Percentiles rank a stretch among this genome's conserved stretches.
Conservation (phyloP, 2,329 filamentous ascomycete species). For the Trichocomaceae sp. region DNA sequence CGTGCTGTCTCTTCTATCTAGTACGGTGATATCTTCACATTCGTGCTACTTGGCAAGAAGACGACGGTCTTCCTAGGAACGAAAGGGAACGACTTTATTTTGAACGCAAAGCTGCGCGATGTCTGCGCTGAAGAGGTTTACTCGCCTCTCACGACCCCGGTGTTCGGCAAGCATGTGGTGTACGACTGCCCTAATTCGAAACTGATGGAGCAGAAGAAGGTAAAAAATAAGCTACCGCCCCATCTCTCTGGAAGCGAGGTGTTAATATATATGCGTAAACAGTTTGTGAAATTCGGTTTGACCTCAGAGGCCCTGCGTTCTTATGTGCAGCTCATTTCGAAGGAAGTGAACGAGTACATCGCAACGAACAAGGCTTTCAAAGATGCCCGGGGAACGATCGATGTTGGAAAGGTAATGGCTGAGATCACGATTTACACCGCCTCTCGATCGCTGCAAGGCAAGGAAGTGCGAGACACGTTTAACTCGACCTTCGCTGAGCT, state of each 20-base stretch:
- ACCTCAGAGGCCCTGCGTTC: conserved; percentile 54
- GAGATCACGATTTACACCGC: conserved; percentile 80
- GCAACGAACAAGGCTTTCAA: conserved; percentile 51
- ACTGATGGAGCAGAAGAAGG: conserved; percentile 94
- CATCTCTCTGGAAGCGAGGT: neutral
- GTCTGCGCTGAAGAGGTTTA: conserved; percentile 90
- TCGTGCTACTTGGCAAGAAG: conserved; percentile 78
- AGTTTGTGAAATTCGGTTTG: conserved; percentile 59
- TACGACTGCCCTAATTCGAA: conserved; percentile 90
- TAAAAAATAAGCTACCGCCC: conserved; percentile 26
- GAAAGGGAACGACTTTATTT: conserved; percentile 82
- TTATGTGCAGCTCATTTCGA: conserved; percentile 72
- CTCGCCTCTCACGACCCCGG: conserved; percentile 61
- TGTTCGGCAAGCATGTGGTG: conserved; percentile 78
- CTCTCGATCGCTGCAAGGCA: conserved; percentile 65
- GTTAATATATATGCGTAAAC: conserved; percentile 8
- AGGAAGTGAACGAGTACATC: conserved; percentile 61
- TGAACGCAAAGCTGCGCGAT: conserved; percentile 86
- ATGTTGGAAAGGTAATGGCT: conserved; percentile 62
- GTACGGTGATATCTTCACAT: conserved; percentile 89
- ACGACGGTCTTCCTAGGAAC: conserved; percentile 79
- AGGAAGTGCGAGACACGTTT: conserved; percentile 66
- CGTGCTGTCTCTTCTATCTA: conserved; percentile 27
- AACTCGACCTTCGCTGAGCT: conserved; percentile 65
- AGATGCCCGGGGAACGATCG: conserved; percentile 53